Conservation (phyloP, 1,284 basidiomycete genomes). For the Wallemia ichthyophaga region DNA sequence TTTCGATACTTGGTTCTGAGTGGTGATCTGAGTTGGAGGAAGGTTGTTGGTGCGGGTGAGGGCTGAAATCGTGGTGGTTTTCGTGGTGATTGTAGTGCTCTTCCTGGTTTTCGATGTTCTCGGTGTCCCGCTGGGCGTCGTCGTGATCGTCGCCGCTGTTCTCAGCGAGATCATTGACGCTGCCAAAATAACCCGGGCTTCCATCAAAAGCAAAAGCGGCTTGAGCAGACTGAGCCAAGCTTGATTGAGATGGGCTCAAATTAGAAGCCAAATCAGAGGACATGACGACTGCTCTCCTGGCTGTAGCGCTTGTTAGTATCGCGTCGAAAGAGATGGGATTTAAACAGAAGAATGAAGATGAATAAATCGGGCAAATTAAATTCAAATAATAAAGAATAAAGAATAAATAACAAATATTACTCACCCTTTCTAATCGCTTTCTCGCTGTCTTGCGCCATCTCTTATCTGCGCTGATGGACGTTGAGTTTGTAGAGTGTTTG, state of each 20-base stretch:
- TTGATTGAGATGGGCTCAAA: neutral
- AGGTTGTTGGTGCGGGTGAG: no score
- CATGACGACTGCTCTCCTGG: neutral
- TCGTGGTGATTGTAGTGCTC: neutral
- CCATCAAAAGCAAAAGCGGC: neutral
- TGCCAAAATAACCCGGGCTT: neutral
- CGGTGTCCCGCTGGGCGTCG: no score
- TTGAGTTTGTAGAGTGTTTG: neutral
- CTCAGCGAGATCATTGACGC: neutral
- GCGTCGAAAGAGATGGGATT: neutral
- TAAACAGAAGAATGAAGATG: neutral
- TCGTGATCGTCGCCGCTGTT: neutral
- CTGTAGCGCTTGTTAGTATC: neutral
- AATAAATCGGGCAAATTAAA: neutral
- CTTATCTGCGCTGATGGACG: neutral
- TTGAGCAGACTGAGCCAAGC: neutral
- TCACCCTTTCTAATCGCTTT: neutral
- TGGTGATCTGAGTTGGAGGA: neutral
- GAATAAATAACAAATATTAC: neutral
- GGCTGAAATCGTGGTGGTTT: neutral
- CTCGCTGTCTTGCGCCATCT: neutral
- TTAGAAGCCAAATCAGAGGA: neutral
- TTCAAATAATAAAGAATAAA: neutral
- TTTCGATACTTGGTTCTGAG: neutral
- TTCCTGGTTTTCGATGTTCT: no score